Percentiles rank a stretch among this genome's conserved stretches.
phyloP scores from a whole-genome alignment of 1,139 yeast genomes.

The Schwanniomyces etchellsii region DNA sequence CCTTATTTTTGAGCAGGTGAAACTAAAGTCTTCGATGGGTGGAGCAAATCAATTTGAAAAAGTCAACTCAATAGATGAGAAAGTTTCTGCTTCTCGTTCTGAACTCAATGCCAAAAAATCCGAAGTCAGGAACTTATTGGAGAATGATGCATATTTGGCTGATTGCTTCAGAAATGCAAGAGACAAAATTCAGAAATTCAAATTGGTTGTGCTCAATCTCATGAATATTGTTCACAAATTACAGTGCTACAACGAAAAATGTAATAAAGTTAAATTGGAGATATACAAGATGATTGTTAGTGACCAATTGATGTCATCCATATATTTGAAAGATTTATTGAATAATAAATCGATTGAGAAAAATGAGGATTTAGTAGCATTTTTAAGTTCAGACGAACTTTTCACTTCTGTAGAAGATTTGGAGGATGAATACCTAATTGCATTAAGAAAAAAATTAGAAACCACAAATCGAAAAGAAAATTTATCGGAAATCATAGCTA shows the following conservation, averaged over 20 bases:
- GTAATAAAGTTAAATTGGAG: conserved; percentile 20
- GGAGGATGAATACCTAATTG: background rate
- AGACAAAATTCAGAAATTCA: conserved; percentile 16
- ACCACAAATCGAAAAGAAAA: background rate
- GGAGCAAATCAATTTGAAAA: conserved; percentile 1
- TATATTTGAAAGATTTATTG: conserved; percentile 10
- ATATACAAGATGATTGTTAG: conserved; percentile 26
- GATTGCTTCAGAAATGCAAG: conserved; percentile 14
- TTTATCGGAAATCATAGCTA: background rate
- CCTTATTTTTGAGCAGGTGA: conserved; percentile 6
- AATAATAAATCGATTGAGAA: background rate
- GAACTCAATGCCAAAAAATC: conserved; percentile 2
- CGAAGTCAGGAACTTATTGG: conserved; percentile 14
- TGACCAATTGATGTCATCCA: conserved; percentile 14
- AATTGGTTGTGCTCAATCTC: conserved; percentile 18
- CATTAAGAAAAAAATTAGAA: background rate
- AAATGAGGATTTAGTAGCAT: no score
- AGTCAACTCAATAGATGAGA: conserved; percentile 1
- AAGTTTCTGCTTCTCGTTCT: background rate
- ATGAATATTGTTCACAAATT: conserved; percentile 19
- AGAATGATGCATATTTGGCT: conserved; percentile 13
- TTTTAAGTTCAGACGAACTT: background rate
- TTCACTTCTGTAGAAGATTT: background rate
- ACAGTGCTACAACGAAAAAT: conserved; percentile 5
- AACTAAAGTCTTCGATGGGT: conserved; percentile 5